phyloP scores from a whole-genome alignment of 2,329 filamentous ascomycete genomes.

The Fusarium sarcochroum region DNA sequence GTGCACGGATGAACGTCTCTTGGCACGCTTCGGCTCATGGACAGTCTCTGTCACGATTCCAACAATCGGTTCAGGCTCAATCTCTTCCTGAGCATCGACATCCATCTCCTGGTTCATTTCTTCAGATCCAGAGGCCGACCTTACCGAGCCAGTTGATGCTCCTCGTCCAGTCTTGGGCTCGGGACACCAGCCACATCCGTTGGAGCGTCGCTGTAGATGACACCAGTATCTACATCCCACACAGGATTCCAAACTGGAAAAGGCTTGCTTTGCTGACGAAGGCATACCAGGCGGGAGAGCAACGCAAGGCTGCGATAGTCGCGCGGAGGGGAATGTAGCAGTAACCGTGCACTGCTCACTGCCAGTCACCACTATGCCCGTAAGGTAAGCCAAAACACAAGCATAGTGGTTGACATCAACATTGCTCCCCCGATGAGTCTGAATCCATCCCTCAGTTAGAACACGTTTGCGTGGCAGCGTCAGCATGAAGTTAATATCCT shows the following conservation, averaged over 20 bases:
- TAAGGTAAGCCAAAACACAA: slow-evolving; percentile 52
- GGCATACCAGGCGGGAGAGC: slow-evolving; percentile 43
- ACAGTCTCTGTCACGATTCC: neutral
- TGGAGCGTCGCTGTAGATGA: slow-evolving; percentile 43
- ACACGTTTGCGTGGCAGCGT: slow-evolving; percentile 42
- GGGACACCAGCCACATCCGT: slow-evolving; percentile 47
- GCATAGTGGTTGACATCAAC: slow-evolving; percentile 48
- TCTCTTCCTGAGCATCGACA: neutral
- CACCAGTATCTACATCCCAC: slow-evolving; percentile 52
- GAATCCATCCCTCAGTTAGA: slow-evolving; percentile 49
- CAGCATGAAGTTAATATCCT: slow-evolving; percentile 46
- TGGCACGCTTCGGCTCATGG: neutral
- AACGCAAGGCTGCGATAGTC: slow-evolving; percentile 50
- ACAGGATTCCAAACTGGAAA: slow-evolving; percentile 46
- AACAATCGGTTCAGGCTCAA: neutral
- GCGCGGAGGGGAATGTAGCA: slow-evolving; percentile 17
- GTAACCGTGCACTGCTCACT: slow-evolving; percentile 36
- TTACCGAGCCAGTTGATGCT: slow-evolving; percentile 1
- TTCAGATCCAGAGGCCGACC: slow-evolving; percentile 11
- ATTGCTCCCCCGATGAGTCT: slow-evolving; percentile 31
- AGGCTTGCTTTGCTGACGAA: slow-evolving; percentile 27
- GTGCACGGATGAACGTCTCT: neutral
- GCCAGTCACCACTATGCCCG: slow-evolving; percentile 47
- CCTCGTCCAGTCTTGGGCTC: neutral
- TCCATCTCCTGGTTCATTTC: slow-evolving; percentile 18